Evolutionary conservation across 2,329 filamentous ascomycete genomes (phyloP), one percentile per base, ranked within the genome.

Genomic region (Onygenales sp.): DNA sequence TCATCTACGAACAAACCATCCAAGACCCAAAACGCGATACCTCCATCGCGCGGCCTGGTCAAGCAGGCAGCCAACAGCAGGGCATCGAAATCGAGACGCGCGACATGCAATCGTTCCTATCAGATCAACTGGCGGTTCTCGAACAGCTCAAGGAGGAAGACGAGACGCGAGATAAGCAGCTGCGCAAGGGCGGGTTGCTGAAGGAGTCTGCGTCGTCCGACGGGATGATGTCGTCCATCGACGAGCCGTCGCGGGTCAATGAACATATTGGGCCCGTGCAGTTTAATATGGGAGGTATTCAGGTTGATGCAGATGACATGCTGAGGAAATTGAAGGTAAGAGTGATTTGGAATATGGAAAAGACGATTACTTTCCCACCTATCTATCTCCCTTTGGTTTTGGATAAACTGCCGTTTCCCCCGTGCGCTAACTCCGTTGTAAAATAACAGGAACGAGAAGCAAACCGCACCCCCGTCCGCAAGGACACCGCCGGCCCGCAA

Each of bases 221-320:
- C 35, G 41, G 13, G 41, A 27, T 41, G 41, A 41, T 9, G 32
- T 49, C 21, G 6, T 41, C n/a, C 31, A 60, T 68, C 54, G 69
- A 68, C 50, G 67, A 69, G 51, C 68, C 67, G 50, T 69, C 63
- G 58, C 72, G 70, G 32, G 76, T 80, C 52, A 85, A 84, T 61
- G 87, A 92, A 64, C 90, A 95, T 63, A 95, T 95, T 63, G 91
- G 91, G 0, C 90, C 91, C 0, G 90, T 96, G 59, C 90, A 95
- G 66, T 96, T 97, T 74, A 98, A 98, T 68, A 93, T 98, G 80
- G 93, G 93, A 43, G 93, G 93, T 51, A 96, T 98, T 58, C 90
- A 95, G 66, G 88, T 95, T 33, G 90, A 96, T 70, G 90, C 90
- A 7, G 91, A 95, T 65, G 90, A 95, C 64, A 93, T 94, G 86